A percentile compares a stretch with the other conserved stretches of the same genome.
Evolutionary conservation across 257 asterid species (phyloP).

Genomic region (Ophiorrhiza pumila): DNA sequence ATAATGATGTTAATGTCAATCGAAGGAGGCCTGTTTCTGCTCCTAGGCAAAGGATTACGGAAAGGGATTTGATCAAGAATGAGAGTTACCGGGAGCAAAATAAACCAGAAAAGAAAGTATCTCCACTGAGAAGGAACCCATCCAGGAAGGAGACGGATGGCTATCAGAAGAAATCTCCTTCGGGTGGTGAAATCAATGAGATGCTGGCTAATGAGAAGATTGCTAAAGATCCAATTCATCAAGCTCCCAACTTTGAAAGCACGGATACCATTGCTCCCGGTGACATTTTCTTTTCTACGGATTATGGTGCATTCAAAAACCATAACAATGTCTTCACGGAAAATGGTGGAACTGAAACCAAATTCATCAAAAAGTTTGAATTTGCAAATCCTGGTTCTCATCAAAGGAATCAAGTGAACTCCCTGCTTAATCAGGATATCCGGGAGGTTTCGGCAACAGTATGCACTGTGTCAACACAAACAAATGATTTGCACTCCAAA

Average conservation of each 20-base stretch:
- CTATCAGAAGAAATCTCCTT: slow-evolving; percentile 31
- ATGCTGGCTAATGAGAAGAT: slow-evolving; percentile 55
- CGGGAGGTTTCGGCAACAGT: slow-evolving; percentile 24
- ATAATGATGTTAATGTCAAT: slow-evolving; percentile 27
- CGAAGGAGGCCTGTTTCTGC: slow-evolving; percentile 49
- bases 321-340: slow-evolving; percentile 19
- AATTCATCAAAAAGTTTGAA: slow-evolving; percentile 35
- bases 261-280: slow-evolving; percentile 67
- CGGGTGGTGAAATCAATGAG: slow-evolving; percentile 67
- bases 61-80: slow-evolving; percentile 17
- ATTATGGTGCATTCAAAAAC: slow-evolving; percentile 25
- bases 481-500: slow-evolving; percentile 26
- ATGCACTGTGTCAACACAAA: slow-evolving; percentile 12
- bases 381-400: slow-evolving; percentile 27
- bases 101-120: slow-evolving; percentile 20
- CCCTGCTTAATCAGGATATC: slow-evolving; percentile 19
- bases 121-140: slow-evolving; percentile 22
- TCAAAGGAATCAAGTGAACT: slow-evolving; percentile 17
- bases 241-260: slow-evolving; percentile 36
- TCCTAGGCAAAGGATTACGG: slow-evolving; percentile 44
- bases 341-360: slow-evolving; percentile 20
- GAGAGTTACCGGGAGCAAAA: slow-evolving; percentile 27
- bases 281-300: slow-evolving; percentile 59
- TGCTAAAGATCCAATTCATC: too few relatives aligned
- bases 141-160: slow-evolving; percentile 28